A percentile compares a stretch with the other conserved stretches of the same genome.
Conservation (phyloP, 345 rosid species). For the Citrus cavaleriei region DNA sequence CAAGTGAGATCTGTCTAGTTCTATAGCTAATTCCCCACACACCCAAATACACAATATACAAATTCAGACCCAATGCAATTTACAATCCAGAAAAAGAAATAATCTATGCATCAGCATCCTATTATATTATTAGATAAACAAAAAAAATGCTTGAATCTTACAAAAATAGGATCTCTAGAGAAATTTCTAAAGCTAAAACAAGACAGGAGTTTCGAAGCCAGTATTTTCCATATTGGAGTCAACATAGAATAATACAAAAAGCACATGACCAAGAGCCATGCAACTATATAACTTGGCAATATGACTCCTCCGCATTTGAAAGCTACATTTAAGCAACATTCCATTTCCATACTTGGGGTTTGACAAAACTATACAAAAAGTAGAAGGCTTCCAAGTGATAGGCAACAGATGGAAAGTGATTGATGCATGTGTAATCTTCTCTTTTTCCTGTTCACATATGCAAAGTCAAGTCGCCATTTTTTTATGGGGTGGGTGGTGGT, state of each 20-base stretch:
- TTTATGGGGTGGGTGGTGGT: background rate
- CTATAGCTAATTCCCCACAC: background rate
- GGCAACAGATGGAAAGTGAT: background rate
- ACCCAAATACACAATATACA: background rate
- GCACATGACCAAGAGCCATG: background rate
- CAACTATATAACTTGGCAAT: background rate
- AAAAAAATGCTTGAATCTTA: conserved; percentile 2
- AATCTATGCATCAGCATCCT: background rate
- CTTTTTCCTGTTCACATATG: background rate
- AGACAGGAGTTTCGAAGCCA: background rate
- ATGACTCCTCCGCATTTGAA: background rate
- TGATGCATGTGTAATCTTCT: background rate
- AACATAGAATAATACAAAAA: background rate
- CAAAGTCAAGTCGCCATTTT: background rate
- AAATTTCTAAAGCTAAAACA: background rate
- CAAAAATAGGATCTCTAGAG: background rate
- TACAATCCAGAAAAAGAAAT: conserved; percentile 5
- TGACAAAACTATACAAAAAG: background rate
- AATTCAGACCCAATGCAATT: background rate
- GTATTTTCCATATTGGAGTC: background rate
- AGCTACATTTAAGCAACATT: background rate
- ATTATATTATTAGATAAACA: background rate
- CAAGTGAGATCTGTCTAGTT: background rate
- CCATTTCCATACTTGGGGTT: background rate
- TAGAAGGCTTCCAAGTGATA: background rate